These are phyloP conservation scores for Suillus plorans DNA, from an alignment of 768 basidiomycete genomes.

Conservation along the genomic window DNA sequence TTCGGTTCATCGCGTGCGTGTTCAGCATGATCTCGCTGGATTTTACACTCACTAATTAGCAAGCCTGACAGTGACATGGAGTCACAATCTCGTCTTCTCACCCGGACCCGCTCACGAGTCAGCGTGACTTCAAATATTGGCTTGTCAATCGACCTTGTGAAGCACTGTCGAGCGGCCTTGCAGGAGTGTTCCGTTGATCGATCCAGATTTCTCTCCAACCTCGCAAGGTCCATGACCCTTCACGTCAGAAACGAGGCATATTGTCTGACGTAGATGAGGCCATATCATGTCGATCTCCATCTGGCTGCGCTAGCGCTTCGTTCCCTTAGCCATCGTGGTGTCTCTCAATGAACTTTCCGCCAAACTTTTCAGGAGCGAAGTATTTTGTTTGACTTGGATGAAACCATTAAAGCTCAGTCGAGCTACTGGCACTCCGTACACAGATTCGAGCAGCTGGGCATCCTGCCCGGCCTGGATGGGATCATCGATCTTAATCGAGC, in stretches of 20 bases:
- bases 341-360: background rate
- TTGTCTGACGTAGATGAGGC: background rate
- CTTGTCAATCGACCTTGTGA: background rate
- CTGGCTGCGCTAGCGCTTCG: background rate
- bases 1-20: too few relatives aligned
- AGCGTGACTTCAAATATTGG: background rate
- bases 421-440: background rate
- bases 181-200: background rate
- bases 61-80: too few relatives aligned
- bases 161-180: background rate
- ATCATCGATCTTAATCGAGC: background rate
- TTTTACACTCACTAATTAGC: too few relatives aligned
- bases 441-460: background rate
- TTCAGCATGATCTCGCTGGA: too few relatives aligned
- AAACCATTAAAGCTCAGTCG: background rate
- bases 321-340: background rate
- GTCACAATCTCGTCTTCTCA: too few relatives aligned
- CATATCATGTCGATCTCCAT: background rate
- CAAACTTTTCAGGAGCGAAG: background rate
- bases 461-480: background rate
- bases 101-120: too few relatives aligned
- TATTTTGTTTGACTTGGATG: background rate
- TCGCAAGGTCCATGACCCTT: background rate
- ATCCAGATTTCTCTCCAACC: background rate
- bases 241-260: background rate